Percentiles rank a stretch among this genome's conserved stretches.
Conservation (phyloP, 441 rosid genomes). For the Gossypium schwendimanii region DNA sequence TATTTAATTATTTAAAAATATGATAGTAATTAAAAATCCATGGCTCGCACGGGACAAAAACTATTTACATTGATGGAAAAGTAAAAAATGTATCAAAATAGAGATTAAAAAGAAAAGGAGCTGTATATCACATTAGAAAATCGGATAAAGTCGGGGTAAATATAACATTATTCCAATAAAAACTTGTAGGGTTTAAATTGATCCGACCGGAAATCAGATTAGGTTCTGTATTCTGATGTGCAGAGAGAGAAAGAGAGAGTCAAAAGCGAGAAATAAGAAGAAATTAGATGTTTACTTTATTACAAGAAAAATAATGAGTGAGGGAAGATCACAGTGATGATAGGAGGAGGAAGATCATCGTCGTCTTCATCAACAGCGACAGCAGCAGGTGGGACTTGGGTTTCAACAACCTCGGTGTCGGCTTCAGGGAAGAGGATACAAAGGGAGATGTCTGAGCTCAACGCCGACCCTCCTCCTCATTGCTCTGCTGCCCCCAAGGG, state of each 20-base stretch:
- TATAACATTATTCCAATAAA: too few relatives aligned
- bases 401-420: conserved; percentile 67
- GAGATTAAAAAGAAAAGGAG: too few relatives aligned
- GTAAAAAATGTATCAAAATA: too few relatives aligned
- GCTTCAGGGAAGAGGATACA: conserved; percentile 88
- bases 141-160: too few relatives aligned
- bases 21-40: too few relatives aligned
- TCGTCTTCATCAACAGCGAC: conserved; percentile 36
- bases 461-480: conserved; percentile 62
- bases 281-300: background rate
- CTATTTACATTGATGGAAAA: too few relatives aligned
- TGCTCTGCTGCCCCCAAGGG: conserved; percentile 91
- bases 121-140: too few relatives aligned
- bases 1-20: too few relatives aligned
- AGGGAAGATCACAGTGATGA: conserved; percentile 12
- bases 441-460: conserved; percentile 76
- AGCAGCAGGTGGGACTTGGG: conserved; percentile 42
- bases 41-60: too few relatives aligned
- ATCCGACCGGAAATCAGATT: background rate
- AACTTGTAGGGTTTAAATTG: background rate
- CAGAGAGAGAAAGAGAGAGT: background rate
- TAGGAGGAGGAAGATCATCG: conserved; percentile 31
- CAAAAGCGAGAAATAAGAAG: background rate
- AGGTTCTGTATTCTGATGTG: background rate
- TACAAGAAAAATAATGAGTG: background rate